These are phyloP conservation scores for Candida ficus DNA, from an alignment of 805 yeast genomes.

Conservation along the genomic window DNA sequence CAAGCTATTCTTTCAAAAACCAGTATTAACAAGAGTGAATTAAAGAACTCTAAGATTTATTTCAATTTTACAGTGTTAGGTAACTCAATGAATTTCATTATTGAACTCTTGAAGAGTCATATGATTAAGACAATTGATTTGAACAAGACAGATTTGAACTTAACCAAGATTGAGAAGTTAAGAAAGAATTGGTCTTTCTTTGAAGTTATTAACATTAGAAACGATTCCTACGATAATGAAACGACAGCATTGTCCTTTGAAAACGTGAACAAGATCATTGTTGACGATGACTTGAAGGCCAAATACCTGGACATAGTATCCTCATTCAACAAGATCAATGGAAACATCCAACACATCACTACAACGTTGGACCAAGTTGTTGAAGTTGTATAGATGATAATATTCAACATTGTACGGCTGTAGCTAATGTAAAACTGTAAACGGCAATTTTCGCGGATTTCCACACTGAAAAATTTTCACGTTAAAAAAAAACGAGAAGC, in stretches of 20 bases:
- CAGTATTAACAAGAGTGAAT: slow-evolving; percentile 17
- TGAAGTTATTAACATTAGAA: slow-evolving; percentile 27
- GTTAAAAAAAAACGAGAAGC: background rate
- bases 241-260: slow-evolving; percentile 7
- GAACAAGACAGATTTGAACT: slow-evolving; percentile 23
- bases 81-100: slow-evolving; percentile 34
- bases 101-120: slow-evolving; percentile 11
- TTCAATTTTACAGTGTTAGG: slow-evolving; percentile 35
- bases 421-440: background rate
- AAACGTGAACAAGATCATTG: slow-evolving; percentile 15
- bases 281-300: slow-evolving; percentile 16
- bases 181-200: slow-evolving; percentile 36
- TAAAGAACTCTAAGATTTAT: slow-evolving; percentile 19
- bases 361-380: slow-evolving; percentile 4
- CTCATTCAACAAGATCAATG: slow-evolving; percentile 7
- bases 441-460: background rate
- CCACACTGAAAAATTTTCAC: too few species aligned
- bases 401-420: background rate
- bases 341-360: slow-evolving; percentile 3
- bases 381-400: background rate
- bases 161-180: slow-evolving; percentile 28
- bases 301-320: slow-evolving; percentile 12
- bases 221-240: slow-evolving; percentile 11
- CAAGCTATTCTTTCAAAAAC: slow-evolving; percentile 5
- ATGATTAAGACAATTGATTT: slow-evolving; percentile 12